phyloP scores from a whole-genome alignment of 139 green algal species.

The Coelastrella sp. region DNA sequence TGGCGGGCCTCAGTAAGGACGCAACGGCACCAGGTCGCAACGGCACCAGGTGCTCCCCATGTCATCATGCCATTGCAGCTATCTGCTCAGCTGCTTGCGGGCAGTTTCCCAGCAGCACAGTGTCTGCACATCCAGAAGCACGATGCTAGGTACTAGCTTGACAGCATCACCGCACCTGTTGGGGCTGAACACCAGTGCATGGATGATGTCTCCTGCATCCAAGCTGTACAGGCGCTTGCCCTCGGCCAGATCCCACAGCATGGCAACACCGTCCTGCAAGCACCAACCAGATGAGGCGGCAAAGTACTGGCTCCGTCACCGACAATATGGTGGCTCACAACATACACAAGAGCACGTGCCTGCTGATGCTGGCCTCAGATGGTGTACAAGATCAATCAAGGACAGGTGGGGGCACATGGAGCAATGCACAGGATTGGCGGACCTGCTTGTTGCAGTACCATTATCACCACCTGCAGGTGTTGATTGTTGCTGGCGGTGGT shows the following conservation, averaged over 20 bases:
- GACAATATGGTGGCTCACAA: not conserved
- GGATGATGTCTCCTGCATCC: constrained; percentile 98
- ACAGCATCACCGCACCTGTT: constrained; percentile 79
- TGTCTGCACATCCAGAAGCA: not conserved
- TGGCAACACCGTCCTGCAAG: constrained; percentile 94
- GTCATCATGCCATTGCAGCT: too few relatives aligned
- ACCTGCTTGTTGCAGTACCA: constrained; percentile 4
- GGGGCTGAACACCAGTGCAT: constrained; percentile 97
- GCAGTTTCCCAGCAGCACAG: not conserved
- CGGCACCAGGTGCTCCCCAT: too few relatives aligned
- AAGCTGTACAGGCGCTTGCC: constrained; percentile 99
- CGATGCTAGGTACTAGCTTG: constrained; percentile 63
- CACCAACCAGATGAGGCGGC: not conserved
- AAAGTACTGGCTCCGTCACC: not conserved
- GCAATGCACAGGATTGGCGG: not conserved
- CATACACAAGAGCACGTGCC: not conserved
- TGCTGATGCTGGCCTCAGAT: not conserved
- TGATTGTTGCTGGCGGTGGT: constrained; percentile 28
- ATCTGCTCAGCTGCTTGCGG: too few relatives aligned
- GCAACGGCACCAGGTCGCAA: not conserved
- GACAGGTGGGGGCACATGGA: not conserved
- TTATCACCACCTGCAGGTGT: constrained; percentile 33
- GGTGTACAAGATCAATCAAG: not conserved
- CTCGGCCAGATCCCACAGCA: constrained; percentile 99
- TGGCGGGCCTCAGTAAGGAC: not conserved